Evolutionary conservation across 768 basidiomycete species (phyloP).

Genomic region (Trametopsis cervina): DNA sequence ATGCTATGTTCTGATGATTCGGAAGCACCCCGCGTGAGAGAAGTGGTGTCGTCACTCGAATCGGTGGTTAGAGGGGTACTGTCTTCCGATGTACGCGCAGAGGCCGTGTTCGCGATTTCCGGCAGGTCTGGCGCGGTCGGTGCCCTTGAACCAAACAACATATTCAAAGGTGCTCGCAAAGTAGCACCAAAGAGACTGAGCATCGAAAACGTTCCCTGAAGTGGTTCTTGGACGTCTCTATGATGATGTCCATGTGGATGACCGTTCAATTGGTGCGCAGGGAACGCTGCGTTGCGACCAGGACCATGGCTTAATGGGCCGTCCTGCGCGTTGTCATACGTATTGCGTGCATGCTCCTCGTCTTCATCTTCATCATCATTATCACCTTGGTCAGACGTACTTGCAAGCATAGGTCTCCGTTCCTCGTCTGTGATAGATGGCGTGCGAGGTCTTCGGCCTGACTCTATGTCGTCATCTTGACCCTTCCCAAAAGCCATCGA

Average conservation of each 20-base stretch:
- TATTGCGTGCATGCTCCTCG: neutral
- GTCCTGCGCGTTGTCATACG: too few relatives aligned
- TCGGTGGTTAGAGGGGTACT: constrained; percentile 4
- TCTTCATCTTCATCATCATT: constrained; percentile 4
- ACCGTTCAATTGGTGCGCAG: neutral
- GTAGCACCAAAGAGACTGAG: neutral
- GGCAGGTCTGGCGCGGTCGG: too few relatives aligned
- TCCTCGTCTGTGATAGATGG: constrained; percentile 2
- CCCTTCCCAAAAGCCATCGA: constrained; percentile 1
- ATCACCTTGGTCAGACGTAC: constrained; percentile 6
- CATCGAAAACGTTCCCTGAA: neutral
- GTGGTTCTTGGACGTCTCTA: neutral
- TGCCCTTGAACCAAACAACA: neutral
- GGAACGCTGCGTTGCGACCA: neutral
- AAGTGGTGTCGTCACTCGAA: constrained; percentile 4
- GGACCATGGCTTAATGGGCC: neutral
- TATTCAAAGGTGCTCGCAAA: neutral
- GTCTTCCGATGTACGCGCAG: constrained; percentile 5
- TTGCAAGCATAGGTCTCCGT: constrained; percentile 3
- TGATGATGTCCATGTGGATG: neutral
- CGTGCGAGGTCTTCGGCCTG: constrained; percentile 12
- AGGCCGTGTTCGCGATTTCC: neutral
- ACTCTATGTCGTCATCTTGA: constrained; percentile 13
- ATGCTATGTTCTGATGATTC: constrained; percentile 9
- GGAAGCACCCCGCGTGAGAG: constrained; percentile 6